Base-by-base conservation (phyloP, 2,329 filamentous ascomycete genomes). In the Penicillium sclerotiorum region DNA sequence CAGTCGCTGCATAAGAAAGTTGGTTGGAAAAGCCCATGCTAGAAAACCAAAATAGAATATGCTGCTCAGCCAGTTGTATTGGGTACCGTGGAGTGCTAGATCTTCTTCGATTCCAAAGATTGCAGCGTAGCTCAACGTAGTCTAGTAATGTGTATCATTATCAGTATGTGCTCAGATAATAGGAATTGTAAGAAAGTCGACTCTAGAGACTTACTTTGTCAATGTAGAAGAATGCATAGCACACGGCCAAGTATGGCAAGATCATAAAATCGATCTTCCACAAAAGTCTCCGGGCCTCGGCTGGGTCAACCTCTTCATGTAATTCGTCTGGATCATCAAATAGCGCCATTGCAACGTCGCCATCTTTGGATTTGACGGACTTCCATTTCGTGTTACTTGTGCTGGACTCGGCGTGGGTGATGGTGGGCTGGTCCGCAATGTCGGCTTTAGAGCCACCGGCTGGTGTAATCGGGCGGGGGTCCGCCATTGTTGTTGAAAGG, bases 31-130 rank as follows among this genome's bases (percentile, higher is more conserved):
- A 0, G 77, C 78, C 77, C 78, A 81, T 13, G 71, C 73, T 15
- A 84, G 58, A 53, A 78, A 83, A 0, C 78, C 80, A 53, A 82
- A 78, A 53, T 83, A 81, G 64, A 83, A 84, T 12, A 82, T 75
- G 50, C 73, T 77, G 28, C 71, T 76, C 0, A 82, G 68, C 77
- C 80, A 83, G 50, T 72, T 80, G 58, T 86, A 87, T 53, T 85
- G 72, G 0, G 77, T 75, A 1, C 81, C 81, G n/a, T 76, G 70
- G 1, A 87, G 72, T 12, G 77, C 56, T 8, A 86, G 73, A 53
- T 85, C 83, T 2, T 84, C 76, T 18, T 76, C 73, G 51, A 88
- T 80, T 1, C 83, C 83, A 50, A 87, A 86, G 42, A 87, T 82
- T 17, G 84, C 83, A 0, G 85, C 84, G 56, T 86, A 87, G 1